Percentiles rank a stretch among this genome's conserved stretches.
Conservation (phyloP, 495 filamentous ascomycete species). For the Xylaria flabelliformis region DNA sequence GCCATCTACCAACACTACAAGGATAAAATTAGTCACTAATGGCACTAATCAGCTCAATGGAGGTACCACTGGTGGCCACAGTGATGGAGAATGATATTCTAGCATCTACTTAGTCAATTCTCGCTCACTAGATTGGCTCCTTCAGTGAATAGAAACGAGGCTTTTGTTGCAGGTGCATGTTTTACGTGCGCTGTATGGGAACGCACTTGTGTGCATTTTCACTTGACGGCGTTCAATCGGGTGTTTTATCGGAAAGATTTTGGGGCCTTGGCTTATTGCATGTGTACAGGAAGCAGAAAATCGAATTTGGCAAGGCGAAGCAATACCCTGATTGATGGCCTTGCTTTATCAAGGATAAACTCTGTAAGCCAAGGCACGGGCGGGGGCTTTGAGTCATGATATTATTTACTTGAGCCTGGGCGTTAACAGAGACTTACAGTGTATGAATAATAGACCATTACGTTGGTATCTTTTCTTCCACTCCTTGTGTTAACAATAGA, state of each 20-base stretch:
- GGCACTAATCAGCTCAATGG: conserved; percentile 52
- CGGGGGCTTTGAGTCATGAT: conserved; percentile 6
- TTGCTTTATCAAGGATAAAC: conserved; percentile 20
- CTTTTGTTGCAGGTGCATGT: conserved; percentile 8
- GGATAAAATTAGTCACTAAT: conserved; percentile 65
- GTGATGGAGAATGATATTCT: conserved; percentile 52
- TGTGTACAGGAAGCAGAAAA: conserved; percentile 36
- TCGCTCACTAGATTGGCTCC: conserved; percentile 5
- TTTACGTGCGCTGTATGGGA: conserved; percentile 11
- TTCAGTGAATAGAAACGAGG: background rate
- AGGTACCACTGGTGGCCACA: conserved; percentile 46
- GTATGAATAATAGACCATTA: conserved; percentile 29
- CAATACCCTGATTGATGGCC: conserved; percentile 37
- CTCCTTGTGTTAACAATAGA: conserved; percentile 7
- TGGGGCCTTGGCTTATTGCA: conserved; percentile 24
- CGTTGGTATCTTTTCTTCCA: conserved; percentile 15
- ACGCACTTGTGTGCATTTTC: conserved; percentile 10
- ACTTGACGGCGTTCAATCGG: conserved; percentile 27
- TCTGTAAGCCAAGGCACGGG: conserved; percentile 1
- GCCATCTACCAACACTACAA: conserved; percentile 52
- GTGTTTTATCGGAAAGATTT: conserved; percentile 8
- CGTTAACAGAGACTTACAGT: conserved; percentile 16
- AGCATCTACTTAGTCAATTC: background rate
- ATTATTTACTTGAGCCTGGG: conserved; percentile 6
- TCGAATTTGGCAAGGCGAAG: conserved; percentile 32